Evolutionary conservation across 2,329 filamentous ascomycete genomes (phyloP).

Genomic region (Hymenoscyphus albidus): DNA sequence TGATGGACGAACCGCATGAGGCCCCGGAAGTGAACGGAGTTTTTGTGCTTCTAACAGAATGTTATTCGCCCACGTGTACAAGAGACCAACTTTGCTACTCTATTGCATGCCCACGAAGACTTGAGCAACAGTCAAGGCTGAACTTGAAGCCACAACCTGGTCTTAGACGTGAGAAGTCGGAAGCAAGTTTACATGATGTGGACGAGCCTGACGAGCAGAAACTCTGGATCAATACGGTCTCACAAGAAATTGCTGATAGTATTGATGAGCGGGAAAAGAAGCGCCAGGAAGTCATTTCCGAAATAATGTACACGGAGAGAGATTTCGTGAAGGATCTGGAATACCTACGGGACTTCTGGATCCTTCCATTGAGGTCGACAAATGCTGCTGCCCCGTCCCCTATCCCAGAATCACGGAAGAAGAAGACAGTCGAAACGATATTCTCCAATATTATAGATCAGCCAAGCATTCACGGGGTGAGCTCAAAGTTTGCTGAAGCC

Average conservation of each 20-base stretch:
- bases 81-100: constrained; percentile 95
- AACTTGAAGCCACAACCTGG: constrained; percentile 92
- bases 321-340: constrained; percentile 99
- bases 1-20: constrained; percentile 78
- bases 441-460: constrained; percentile 92
- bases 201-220: constrained; percentile 94
- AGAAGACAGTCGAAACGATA: constrained; percentile 88
- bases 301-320: constrained; percentile 96
- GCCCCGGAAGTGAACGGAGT: constrained; percentile 81
- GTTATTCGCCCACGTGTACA: constrained; percentile 96
- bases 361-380: constrained; percentile 79
- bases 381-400: constrained; percentile 64
- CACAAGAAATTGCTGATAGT: constrained; percentile 88
- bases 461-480: constrained; percentile 79
- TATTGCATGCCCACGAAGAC: constrained; percentile 86
- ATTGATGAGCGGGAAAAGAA: constrained; percentile 93
- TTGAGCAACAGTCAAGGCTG: constrained; percentile 91
- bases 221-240: constrained; percentile 98
- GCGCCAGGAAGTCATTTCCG: constrained; percentile 94
- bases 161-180: constrained; percentile 61
- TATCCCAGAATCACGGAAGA: constrained; percentile 81
- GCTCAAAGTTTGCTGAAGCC: constrained; percentile 81
- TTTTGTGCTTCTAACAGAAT: constrained; percentile 93
- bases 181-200: constrained; percentile 75
- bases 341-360: constrained; percentile 98